phyloP scores from a whole-genome alignment of 169 alveolate genomes.

The Eimeria falciformis region DNA sequence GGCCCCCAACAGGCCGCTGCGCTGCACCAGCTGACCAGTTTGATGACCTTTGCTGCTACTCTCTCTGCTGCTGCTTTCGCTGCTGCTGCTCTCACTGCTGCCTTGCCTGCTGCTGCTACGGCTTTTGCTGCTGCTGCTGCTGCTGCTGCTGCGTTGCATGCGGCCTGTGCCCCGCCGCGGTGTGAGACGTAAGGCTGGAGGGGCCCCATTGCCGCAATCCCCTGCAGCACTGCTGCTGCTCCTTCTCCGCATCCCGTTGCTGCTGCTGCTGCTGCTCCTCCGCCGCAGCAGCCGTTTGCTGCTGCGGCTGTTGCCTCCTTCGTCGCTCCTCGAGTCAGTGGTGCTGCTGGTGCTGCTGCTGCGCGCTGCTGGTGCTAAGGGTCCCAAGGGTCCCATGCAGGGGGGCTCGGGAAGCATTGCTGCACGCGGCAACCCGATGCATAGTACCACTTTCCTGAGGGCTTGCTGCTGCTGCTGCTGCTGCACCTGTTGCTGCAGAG shows the following conservation, averaged over 20 bases:
- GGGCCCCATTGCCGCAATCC: conserved; percentile 1
- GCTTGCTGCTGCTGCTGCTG: conserved; percentile 44
- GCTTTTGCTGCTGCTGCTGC: conserved; percentile 50
- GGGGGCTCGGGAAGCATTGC: background rate
- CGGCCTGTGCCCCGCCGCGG: background rate
- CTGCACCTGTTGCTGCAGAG: background rate
- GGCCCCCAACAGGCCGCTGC: background rate
- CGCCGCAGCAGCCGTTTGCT: background rate
- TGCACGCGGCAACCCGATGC: background rate
- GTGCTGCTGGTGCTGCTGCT: conserved; percentile 55
- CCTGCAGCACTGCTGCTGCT: background rate
- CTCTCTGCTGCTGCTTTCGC: conserved; percentile 37
- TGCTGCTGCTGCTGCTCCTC: conserved; percentile 31
- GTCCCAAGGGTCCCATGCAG: background rate
- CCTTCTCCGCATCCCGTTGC: background rate
- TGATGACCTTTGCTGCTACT: background rate
- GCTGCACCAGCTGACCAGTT: background rate
- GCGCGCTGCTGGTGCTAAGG: background rate
- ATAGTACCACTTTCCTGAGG: background rate
- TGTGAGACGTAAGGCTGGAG: background rate
- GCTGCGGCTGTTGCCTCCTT: conserved; percentile 5
- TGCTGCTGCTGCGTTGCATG: background rate
- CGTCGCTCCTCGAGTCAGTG: background rate
- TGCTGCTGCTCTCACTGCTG: conserved; percentile 5
- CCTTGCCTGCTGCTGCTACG: conserved; percentile 19